Percentiles rank a stretch among this genome's conserved stretches.
These are phyloP conservation scores for Penicillium cataractarum DNA, from an alignment of 495 filamentous ascomycete species.

Conservation along the genomic window DNA sequence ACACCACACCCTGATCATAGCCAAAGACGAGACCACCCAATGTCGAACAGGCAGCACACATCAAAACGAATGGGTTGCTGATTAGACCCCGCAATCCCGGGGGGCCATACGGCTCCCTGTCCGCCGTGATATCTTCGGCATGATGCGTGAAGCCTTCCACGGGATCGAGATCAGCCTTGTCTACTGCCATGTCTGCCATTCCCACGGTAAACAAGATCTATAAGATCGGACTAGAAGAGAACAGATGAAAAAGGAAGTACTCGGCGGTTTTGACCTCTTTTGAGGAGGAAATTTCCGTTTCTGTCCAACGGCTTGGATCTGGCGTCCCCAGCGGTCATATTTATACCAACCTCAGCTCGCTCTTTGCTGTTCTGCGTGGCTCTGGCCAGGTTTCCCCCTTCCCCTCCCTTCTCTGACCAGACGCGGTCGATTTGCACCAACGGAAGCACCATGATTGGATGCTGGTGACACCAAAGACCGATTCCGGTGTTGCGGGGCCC, in stretches of 20 bases:
- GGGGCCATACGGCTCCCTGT: constrained; percentile 51
- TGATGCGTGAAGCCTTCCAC: constrained; percentile 45
- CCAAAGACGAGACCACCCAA: constrained; percentile 61
- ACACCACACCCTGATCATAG: constrained; percentile 61
- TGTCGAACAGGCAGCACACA: constrained; percentile 58
- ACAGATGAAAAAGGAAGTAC: neutral
- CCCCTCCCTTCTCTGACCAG: neutral
- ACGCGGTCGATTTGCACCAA: neutral
- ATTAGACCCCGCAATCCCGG: constrained; percentile 52
- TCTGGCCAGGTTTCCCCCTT: neutral
- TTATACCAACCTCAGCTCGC: constrained; percentile 9
- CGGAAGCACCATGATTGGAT: constrained; percentile 15
- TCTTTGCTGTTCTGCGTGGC: neutral
- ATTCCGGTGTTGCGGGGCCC: constrained; percentile 12
- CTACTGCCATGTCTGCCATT: constrained; percentile 6
- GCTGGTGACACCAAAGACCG: constrained; percentile 15
- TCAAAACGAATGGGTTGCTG: constrained; percentile 51
- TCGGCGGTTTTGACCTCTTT: neutral
- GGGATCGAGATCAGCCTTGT: constrained; percentile 10
- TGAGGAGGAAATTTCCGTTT: neutral
- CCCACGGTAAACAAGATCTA: constrained; percentile 10
- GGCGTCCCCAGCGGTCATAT: neutral
- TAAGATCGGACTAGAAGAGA: neutral
- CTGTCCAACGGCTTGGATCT: neutral
- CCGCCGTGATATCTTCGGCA: constrained; percentile 42